phyloP scores from a whole-genome alignment of 164 flowering plant genomes.

The Nymphaea thermarum region DNA sequence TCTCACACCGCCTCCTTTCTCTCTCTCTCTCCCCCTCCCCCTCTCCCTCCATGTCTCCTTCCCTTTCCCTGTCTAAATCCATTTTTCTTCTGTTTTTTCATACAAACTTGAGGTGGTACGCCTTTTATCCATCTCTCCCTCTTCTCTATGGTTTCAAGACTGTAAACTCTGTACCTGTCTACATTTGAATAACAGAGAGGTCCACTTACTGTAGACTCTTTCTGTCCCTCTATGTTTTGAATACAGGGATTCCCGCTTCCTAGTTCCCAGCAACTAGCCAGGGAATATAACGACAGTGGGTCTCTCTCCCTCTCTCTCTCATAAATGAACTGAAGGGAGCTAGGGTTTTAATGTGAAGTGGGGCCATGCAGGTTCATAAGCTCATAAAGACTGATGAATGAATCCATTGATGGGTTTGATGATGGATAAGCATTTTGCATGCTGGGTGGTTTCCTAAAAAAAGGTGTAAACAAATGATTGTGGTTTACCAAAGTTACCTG shows the following conservation, averaged over 20 bases:
- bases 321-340: not conserved
- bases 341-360: not conserved
- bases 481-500: not conserved
- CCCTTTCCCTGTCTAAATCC: too few relatives aligned
- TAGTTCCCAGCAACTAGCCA: too few relatives aligned
- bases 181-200: too few relatives aligned
- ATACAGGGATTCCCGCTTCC: too few relatives aligned
- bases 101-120: too few relatives aligned
- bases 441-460: too few relatives aligned
- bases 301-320: conserved; percentile 1
- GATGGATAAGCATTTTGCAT: not conserved
- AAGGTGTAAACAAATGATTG: not conserved
- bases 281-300: not conserved
- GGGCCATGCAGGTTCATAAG: not conserved
- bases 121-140: too few relatives aligned
- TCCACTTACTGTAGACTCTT: too few relatives aligned
- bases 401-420: not conserved
- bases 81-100: too few relatives aligned
- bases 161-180: too few relatives aligned
- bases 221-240: too few relatives aligned
- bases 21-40: not conserved
- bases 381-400: not conserved
- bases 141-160: too few relatives aligned
- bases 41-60: not conserved
- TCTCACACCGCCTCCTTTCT: conserved; percentile 14